Percentiles rank a stretch among this genome's conserved stretches.
Evolutionary conservation across 2,329 filamentous ascomycete species (phyloP).

Genomic region (Pseudogymnoascus sp.): DNA sequence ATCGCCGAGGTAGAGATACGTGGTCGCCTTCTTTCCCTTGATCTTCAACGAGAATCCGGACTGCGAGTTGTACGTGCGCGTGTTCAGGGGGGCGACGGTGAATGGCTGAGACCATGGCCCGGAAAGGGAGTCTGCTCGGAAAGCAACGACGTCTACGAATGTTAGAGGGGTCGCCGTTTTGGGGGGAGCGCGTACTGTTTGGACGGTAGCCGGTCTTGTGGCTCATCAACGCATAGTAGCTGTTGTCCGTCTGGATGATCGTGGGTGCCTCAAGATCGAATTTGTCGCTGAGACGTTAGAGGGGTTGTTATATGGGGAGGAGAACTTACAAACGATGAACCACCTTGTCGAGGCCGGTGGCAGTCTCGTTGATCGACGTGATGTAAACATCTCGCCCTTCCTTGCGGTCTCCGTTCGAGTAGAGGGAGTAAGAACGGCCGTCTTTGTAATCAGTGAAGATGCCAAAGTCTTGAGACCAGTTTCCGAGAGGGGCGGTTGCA

Average conservation of each 20-base stretch:
- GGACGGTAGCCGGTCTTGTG: constrained; percentile 58
- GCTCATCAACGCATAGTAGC: constrained; percentile 54
- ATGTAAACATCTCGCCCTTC: constrained; percentile 51
- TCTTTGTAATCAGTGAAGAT: constrained; percentile 53
- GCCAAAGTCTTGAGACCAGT: constrained; percentile 56
- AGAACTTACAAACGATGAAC: constrained; percentile 39
- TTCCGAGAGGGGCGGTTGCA: constrained; percentile 47
- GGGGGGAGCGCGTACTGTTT: constrained; percentile 34
- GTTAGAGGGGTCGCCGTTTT: neutral
- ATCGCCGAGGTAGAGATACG: neutral
- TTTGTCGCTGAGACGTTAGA: constrained; percentile 33
- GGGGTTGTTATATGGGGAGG: neutral
- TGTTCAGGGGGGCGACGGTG: constrained; percentile 43
- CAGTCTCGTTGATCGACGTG: constrained; percentile 43
- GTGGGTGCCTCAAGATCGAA: constrained; percentile 53
- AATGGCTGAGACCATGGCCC: constrained; percentile 49
- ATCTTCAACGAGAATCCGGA: constrained; percentile 43
- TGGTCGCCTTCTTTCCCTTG: constrained; percentile 37
- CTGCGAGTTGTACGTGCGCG: constrained; percentile 45
- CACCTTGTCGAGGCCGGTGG: constrained; percentile 44
- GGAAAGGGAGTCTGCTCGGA: constrained; percentile 41
- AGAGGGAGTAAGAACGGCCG: constrained; percentile 47
- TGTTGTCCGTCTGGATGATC: constrained; percentile 51
- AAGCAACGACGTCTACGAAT: constrained; percentile 42
- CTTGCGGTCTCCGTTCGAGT: constrained; percentile 49